Evolutionary conservation across 2,329 filamentous ascomycete genomes (phyloP), one percentile per base, ranked within the genome.

Genomic region (Penicillium hordei): DNA sequence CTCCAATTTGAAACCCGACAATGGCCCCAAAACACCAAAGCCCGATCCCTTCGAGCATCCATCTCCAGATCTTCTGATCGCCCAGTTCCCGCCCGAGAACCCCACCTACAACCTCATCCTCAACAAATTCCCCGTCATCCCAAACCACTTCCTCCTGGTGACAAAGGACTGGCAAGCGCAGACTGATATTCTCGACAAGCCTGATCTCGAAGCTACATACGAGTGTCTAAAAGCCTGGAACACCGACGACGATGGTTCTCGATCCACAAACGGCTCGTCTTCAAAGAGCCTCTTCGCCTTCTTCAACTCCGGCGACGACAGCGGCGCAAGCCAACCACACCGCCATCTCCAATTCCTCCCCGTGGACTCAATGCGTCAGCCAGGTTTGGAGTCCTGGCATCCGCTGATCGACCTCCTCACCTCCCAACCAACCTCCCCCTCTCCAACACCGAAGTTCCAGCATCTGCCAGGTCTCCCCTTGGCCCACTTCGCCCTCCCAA

Each of bases 61-160:
- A 5, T 68, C 75, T 0, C 59, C 67, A 19, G 78, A 78, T 19
- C 70, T 81, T 15, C 65, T 80, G 46, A 66, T 81, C 55, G 69
- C 77, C 21, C 66, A 72, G 23, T 70, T 79, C 39, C 76, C 77
- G 1, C 57, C 61, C 12, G 60, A 66, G 33, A 65, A 68, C 5
- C 72, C 75, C 5, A 71, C 71, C 1, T 74, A 80, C 64, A 65
- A 68, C 27, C 66, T 81, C 36, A 74, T 81, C 25, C 60, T 81
- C 55, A 81, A 81, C 61, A 81, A 81, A 61, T 81, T 72, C 60
- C 79, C 79, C 9, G 75, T 81, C 5, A 81, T 81, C 15, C 70
- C 72, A 7, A 75, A 80, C 53, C 79, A 81, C 61, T 81, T 80
- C 63, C 80, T 81, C 48, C 71, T 81, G 45, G 75, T 78, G n/a